These are phyloP conservation scores for Camelina hispida DNA, from an alignment of 345 rosid species.

Conservation along the genomic window DNA sequence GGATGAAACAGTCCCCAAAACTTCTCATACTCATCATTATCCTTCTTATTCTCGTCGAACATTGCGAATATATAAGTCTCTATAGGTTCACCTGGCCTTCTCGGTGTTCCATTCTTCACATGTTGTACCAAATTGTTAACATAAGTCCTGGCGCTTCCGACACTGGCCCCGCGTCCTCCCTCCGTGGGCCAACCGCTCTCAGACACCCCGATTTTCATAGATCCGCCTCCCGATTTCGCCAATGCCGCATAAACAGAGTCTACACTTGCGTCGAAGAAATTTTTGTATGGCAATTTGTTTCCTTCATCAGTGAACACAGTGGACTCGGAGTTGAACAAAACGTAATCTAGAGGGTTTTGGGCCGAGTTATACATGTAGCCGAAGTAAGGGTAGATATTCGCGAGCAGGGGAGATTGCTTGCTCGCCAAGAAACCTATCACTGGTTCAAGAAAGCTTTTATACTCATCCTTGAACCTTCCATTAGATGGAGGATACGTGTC, in stretches of 20 bases:
- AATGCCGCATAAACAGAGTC: slow-evolving; percentile 42
- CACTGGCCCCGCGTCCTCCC: slow-evolving; percentile 32
- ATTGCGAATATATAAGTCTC: slow-evolving; percentile 49
- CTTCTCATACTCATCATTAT: slow-evolving; percentile 9
- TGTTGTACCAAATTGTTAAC: slow-evolving; percentile 46
- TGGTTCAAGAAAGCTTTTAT: slow-evolving; percentile 44
- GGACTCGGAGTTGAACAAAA: slow-evolving; percentile 42
- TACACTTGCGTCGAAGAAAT: slow-evolving; percentile 38
- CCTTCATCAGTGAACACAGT: slow-evolving; percentile 24
- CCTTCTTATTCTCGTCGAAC: slow-evolving; percentile 47
- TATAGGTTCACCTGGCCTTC: slow-evolving; percentile 43
- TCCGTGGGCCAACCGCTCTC: slow-evolving; percentile 53
- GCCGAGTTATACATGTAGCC: slow-evolving; percentile 18
- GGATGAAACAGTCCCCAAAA: slow-evolving; percentile 41
- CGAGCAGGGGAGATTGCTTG: slow-evolving; percentile 49
- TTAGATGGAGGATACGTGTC: slow-evolving; percentile 50
- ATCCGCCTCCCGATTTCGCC: slow-evolving; percentile 44
- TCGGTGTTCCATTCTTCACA: slow-evolving; percentile 49
- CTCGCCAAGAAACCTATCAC: slow-evolving; percentile 46
- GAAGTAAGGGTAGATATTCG: slow-evolving; percentile 53
- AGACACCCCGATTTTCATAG: slow-evolving; percentile 48
- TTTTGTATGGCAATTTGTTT: slow-evolving; percentile 12
- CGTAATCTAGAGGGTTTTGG: slow-evolving; percentile 49
- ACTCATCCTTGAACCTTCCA: slow-evolving; percentile 41
- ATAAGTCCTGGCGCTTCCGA: slow-evolving; percentile 43